These are phyloP conservation scores for Salix arbutifolia DNA, from an alignment of 345 rosid species.

Conservation along the genomic window DNA sequence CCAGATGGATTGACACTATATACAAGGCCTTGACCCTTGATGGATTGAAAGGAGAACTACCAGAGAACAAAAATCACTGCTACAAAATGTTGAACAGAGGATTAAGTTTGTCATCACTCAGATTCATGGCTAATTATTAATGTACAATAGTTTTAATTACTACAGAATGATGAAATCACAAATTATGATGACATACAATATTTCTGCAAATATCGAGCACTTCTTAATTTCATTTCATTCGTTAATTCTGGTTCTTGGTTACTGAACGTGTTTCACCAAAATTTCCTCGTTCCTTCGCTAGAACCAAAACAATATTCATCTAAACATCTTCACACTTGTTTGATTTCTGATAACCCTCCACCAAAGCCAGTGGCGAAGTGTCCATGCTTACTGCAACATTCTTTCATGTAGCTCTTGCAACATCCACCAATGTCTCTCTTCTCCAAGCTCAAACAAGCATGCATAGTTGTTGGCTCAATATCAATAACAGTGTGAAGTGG, in stretches of 20 bases:
- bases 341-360: slow-evolving; percentile 32
- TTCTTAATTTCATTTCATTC: neutral
- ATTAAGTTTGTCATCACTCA: too few species aligned
- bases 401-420: slow-evolving; percentile 44
- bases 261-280: neutral
- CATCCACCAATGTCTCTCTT: slow-evolving; percentile 41
- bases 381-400: slow-evolving; percentile 36
- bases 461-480: neutral
- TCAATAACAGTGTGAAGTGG: neutral
- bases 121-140: neutral
- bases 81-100: too few species aligned
- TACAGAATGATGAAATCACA: too few species aligned
- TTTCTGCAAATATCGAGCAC: neutral
- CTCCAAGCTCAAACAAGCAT: slow-evolving; percentile 25
- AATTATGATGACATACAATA: too few species aligned
- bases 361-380: slow-evolving; percentile 30
- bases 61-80: too few species aligned
- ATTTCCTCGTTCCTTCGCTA: neutral
- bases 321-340: neutral
- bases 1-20: too few species aligned
- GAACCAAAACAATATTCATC: neutral
- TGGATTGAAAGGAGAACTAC: too few species aligned
- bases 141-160: neutral
- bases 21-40: too few species aligned
- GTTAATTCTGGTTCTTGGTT: neutral